phyloP scores from a whole-genome alignment of 1,284 basidiomycete species.

The Ceratobasidium sp. region DNA sequence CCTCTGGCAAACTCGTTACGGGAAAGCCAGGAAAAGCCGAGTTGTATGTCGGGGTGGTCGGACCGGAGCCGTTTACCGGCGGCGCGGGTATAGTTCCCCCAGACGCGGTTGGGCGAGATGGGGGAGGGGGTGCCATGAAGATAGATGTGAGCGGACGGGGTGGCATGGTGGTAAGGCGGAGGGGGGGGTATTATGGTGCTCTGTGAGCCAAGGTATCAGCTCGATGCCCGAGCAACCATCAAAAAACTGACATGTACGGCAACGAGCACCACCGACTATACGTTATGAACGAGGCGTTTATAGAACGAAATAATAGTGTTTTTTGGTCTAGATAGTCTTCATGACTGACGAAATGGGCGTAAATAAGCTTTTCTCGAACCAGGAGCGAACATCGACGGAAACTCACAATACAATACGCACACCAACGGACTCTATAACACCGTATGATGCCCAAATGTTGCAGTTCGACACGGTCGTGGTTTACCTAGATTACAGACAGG shows the following conservation, averaged over 20 bases:
- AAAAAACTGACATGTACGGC: slow-evolving; percentile 20
- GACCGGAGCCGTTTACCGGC: background rate
- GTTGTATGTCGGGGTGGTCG: slow-evolving; percentile 38
- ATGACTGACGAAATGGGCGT: slow-evolving; percentile 13
- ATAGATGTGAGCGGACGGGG: slow-evolving; percentile 39
- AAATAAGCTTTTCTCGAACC: background rate
- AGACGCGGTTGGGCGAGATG: slow-evolving; percentile 30
- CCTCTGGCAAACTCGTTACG: slow-evolving; percentile 27
- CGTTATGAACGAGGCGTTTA: background rate
- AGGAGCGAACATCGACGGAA: background rate
- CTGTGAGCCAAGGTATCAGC: background rate
- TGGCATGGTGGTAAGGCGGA: slow-evolving; percentile 14
- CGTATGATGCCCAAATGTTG: background rate
- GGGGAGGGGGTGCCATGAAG: slow-evolving; percentile 40
- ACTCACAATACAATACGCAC: background rate
- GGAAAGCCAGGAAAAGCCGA: slow-evolving; percentile 30
- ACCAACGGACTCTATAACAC: background rate
- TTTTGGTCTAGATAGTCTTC: slow-evolving; percentile 21
- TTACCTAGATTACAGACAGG: background rate
- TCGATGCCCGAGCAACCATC: background rate
- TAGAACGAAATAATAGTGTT: background rate
- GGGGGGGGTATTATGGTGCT: background rate
- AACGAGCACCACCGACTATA: background rate
- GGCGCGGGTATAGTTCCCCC: slow-evolving; percentile 13
- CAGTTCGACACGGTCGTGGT: background rate